These are phyloP conservation scores for Phytopythium sindhum DNA, from an alignment of 352 stramenopile species.

Conservation along the genomic window DNA sequence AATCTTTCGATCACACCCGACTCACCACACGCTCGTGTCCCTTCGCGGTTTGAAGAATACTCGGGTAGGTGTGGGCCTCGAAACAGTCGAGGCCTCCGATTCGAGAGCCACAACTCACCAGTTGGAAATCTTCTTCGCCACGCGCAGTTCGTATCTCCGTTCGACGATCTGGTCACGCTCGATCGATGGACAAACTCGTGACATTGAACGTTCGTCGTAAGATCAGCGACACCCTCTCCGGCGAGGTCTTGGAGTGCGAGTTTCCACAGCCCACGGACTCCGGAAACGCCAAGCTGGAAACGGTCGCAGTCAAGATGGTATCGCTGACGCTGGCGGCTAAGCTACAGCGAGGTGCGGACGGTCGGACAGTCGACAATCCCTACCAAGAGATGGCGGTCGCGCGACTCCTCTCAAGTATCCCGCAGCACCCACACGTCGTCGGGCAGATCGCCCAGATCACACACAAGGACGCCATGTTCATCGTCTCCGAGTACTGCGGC, in stretches of 20 bases:
- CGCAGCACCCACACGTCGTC: conserved; percentile 38
- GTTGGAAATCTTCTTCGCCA: not conserved
- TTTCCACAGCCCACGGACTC: not conserved
- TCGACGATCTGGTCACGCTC: not conserved
- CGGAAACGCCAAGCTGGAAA: not conserved
- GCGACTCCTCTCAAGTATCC: not conserved
- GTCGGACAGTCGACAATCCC: not conserved
- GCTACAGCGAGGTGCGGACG: not conserved
- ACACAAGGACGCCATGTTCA: conserved; percentile 36
- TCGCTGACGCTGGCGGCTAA: not conserved
- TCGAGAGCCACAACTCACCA: not conserved
- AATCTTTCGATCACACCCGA: too few relatives aligned
- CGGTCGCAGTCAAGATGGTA: conserved; percentile 4
- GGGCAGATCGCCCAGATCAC: conserved; percentile 45
- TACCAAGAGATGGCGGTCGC: not conserved
- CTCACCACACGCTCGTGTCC: not conserved
- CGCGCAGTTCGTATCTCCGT: not conserved
- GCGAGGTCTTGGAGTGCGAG: conserved; percentile 10
- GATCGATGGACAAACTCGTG: not conserved
- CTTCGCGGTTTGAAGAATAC: not conserved
- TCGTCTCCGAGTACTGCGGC: conserved; percentile 42
- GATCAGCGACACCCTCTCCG: conserved; percentile 12
- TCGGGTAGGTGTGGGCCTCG: not conserved
- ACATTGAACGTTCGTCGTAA: conserved; percentile 9
- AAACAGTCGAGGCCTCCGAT: too few relatives aligned